Conservation (phyloP, 768 basidiomycete species). For the Termitomyces sp. region DNA sequence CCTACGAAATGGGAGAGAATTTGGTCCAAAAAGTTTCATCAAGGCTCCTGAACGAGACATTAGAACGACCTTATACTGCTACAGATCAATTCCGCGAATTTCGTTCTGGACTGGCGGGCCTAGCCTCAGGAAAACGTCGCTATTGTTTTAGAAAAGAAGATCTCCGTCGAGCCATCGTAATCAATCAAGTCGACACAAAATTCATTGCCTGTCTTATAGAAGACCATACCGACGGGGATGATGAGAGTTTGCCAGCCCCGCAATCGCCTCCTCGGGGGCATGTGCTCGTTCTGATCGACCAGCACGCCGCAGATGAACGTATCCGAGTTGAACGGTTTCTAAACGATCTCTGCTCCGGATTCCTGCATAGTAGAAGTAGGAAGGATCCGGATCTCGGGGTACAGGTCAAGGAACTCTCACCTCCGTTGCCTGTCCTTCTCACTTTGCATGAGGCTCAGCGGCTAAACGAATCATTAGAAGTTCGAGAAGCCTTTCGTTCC, state of each 20-base stretch:
- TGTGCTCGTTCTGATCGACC: constrained; percentile 81
- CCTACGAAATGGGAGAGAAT: constrained; percentile 50
- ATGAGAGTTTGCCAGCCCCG: constrained; percentile 15
- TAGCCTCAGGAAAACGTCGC: constrained; percentile 19
- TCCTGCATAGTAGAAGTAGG: constrained; percentile 42
- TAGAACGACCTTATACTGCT: neutral
- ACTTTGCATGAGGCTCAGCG: constrained; percentile 60
- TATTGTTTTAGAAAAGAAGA: constrained; percentile 50
- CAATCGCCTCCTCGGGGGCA: constrained; percentile 12
- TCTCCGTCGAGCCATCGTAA: constrained; percentile 55
- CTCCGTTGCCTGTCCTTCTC: constrained; percentile 61
- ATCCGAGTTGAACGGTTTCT: constrained; percentile 86
- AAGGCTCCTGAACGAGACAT: neutral
- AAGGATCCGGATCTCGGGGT: constrained; percentile 28
- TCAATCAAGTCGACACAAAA: constrained; percentile 89
- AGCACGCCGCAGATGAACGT: constrained; percentile 98
- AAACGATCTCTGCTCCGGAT: constrained; percentile 70
- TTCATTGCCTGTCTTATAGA: constrained; percentile 77
- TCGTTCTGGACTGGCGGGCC: neutral
- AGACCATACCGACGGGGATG: constrained; percentile 16
- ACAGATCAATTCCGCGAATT: constrained; percentile 2
- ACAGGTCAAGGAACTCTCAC: constrained; percentile 43
- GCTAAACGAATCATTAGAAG: constrained; percentile 39
- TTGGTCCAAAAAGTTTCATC: constrained; percentile 38
- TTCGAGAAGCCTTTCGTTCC: constrained; percentile 49